Conservation (phyloP, 1,284 basidiomycete genomes). For the Cryptococcus jaspeensis region DNA sequence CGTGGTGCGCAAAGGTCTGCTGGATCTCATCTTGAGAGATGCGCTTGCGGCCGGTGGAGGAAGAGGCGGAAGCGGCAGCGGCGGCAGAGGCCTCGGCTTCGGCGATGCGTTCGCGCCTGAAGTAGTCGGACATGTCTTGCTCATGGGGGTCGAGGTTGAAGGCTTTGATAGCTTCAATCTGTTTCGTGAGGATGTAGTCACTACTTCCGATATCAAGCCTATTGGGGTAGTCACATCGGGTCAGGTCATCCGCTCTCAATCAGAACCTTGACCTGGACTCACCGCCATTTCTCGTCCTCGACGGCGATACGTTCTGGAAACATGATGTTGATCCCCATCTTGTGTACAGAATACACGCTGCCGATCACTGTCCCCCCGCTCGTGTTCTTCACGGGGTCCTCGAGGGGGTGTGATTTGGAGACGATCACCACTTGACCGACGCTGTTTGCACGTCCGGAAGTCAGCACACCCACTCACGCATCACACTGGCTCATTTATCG, state of each 20-base stretch:
- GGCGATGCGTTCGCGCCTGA: conserved; percentile 2
- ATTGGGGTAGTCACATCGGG: conserved; percentile 4
- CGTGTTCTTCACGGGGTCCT: conserved; percentile 46
- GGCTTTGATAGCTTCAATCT: conserved; percentile 64
- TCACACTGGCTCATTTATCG: not conserved
- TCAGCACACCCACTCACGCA: not conserved
- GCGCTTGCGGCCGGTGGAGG: not conserved
- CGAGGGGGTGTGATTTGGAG: conserved; percentile 18
- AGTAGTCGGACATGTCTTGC: conserved; percentile 44
- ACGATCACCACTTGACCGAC: conserved; percentile 18
- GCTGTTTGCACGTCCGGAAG: not conserved
- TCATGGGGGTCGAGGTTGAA: conserved; percentile 61
- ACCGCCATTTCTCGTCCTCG: conserved; percentile 61
- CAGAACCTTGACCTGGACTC: conserved; percentile 11
- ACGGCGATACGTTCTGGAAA: conserved; percentile 57
- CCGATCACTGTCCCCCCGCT: conserved; percentile 54
- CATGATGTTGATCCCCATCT: conserved; percentile 57
- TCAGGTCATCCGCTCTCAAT: not conserved
- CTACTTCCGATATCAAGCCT: conserved; percentile 69
- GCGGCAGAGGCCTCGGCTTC: conserved; percentile 7
- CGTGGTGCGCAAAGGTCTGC: not conserved
- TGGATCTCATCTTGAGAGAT: not conserved
- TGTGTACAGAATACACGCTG: conserved; percentile 57
- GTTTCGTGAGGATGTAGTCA: conserved; percentile 67
- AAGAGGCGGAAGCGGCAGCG: too few relatives aligned